Percentiles rank a stretch among this genome's conserved stretches.
These are phyloP conservation scores for Arachnomyces sp. DNA, from an alignment of 2,329 filamentous ascomycete genomes.

Conservation along the genomic window DNA sequence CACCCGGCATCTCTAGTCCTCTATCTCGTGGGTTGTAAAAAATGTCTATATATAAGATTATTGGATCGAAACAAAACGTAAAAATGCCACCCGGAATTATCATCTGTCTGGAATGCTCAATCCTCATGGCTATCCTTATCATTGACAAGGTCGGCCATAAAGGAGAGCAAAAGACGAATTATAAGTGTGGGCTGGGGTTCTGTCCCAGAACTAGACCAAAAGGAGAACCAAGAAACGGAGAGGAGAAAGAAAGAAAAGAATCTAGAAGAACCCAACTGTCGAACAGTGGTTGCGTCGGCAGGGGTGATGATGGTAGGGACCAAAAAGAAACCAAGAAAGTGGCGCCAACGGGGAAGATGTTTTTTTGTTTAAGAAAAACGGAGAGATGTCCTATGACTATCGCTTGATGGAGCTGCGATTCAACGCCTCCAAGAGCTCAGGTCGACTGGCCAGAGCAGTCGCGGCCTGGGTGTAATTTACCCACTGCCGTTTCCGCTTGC, in stretches of 20 bases:
- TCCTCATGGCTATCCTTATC: too few species aligned
- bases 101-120: too few species aligned
- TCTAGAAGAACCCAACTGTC: too few species aligned
- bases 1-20: slow-evolving; percentile 5
- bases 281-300: too few species aligned
- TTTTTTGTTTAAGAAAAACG: slow-evolving; percentile 7
- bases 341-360: slow-evolving; percentile 1
- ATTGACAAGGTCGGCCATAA: too few species aligned
- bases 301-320: slow-evolving; percentile 3
- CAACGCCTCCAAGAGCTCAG: slow-evolving; percentile 82
- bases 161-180: too few species aligned
- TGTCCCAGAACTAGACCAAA: too few species aligned
- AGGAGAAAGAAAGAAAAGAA: too few species aligned
- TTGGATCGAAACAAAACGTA: neutral
- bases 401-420: slow-evolving; percentile 66
- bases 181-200: too few species aligned
- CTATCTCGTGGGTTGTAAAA: slow-evolving; percentile 3
- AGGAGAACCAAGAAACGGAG: too few species aligned
- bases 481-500: slow-evolving; percentile 88
- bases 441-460: slow-evolving; percentile 65
- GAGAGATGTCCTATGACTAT: slow-evolving; percentile 19
- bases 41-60: slow-evolving; percentile 2
- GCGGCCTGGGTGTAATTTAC: slow-evolving; percentile 78
- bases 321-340: slow-evolving; percentile 1
- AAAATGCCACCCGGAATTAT: too few species aligned